A percentile compares a stretch with the other conserved stretches of the same genome.
These are phyloP conservation scores for Venturiaceae sp. DNA, from an alignment of 2,329 filamentous ascomycete species.

Conservation along the genomic window DNA sequence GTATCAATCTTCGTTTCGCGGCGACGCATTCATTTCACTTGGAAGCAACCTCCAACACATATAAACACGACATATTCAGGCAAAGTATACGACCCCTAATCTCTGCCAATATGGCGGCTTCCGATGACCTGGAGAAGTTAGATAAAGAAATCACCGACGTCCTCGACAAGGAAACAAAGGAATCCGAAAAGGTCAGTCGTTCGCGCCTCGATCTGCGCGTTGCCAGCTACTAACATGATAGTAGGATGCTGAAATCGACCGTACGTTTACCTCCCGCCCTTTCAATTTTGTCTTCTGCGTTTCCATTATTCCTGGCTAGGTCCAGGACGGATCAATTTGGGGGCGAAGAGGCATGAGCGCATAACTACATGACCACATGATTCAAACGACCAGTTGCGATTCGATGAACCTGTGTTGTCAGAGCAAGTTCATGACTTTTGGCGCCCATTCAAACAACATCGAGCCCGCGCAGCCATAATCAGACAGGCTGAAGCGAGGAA, in stretches of 20 bases:
- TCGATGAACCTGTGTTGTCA: no score
- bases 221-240: conserved; percentile 13
- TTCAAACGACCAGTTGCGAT: background rate
- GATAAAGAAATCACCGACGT: conserved; percentile 46
- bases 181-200: conserved; percentile 67
- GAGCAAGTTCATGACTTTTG: no score
- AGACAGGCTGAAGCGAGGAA: no score
- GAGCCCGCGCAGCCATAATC: no score
- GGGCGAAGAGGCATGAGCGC: background rate
- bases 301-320: background rate
- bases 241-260: conserved; percentile 89
- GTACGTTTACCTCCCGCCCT: conserved; percentile 26
- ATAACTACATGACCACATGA: background rate
- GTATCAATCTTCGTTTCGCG: background rate
- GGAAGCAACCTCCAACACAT: no score
- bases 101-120: background rate
- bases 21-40: no score
- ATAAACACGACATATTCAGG: background rate
- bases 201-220: conserved; percentile 6
- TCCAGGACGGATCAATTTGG: background rate
- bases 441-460: no score
- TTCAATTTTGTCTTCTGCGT: background rate
- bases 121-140: conserved; percentile 5
- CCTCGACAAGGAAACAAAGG: conserved; percentile 76
- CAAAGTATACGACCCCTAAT: conserved; percentile 2